Evolutionary conservation across 208 protist species (phyloP).

Genomic region (Zelonia costaricensis): DNA sequence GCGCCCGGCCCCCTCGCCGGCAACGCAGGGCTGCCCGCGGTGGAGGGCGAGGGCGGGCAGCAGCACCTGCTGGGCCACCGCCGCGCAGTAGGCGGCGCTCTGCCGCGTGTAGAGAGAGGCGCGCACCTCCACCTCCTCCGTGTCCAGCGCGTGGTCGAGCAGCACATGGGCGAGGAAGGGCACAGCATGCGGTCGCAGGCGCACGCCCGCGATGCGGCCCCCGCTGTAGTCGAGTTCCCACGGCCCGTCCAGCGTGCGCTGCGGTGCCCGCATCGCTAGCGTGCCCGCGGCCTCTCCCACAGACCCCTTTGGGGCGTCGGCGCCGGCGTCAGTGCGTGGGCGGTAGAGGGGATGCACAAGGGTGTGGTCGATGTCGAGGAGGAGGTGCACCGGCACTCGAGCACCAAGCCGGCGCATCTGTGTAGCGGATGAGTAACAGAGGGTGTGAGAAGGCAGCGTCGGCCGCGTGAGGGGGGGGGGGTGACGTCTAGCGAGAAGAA

Average conservation of each 20-base stretch:
- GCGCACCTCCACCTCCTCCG: conserved; percentile 19
- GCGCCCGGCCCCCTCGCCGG: conserved; percentile 3
- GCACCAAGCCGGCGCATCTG: neutral
- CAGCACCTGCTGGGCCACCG: conserved; percentile 26
- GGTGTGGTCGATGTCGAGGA: conserved; percentile 68
- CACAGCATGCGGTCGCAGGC: conserved; percentile 37
- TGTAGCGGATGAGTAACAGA: no score
- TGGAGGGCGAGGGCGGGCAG: conserved; percentile 9
- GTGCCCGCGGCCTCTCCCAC: no score
- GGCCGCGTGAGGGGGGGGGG: no score
- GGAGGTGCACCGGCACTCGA: conserved; percentile 35
- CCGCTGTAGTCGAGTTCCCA: conserved; percentile 5
- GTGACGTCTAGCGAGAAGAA: no score
- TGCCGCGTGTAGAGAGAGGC: conserved; percentile 53
- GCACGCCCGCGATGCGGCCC: conserved; percentile 14
- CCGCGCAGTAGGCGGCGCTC: conserved; percentile 33
- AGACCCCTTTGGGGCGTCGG: no score
- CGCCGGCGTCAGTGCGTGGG: no score
- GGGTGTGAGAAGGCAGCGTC: no score
- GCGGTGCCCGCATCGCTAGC: no score
- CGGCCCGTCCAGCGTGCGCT: no score
- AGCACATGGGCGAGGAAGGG: conserved; percentile 31
- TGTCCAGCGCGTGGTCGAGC: conserved; percentile 29
- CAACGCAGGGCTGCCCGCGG: neutral
- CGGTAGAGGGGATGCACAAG: conserved; percentile 27